Conservation (phyloP, 2,329 filamentous ascomycete genomes). For the Ophiocordyceps camponoti-floridani region DNA sequence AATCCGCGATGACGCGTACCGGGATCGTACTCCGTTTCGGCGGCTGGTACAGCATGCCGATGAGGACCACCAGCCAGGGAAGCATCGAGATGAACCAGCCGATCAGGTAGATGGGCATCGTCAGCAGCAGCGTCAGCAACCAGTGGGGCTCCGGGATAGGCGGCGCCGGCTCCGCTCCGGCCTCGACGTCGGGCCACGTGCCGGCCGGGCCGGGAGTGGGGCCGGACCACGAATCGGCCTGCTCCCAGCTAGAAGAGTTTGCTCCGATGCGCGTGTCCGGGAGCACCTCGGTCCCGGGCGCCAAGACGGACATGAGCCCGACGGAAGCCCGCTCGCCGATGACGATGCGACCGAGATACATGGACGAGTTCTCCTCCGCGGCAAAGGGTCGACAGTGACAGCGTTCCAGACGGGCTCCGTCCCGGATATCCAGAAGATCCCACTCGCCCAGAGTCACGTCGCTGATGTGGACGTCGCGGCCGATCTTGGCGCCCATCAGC, state of each 20-base stretch:
- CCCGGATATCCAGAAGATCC: conserved; percentile 33
- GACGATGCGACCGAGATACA: conserved; percentile 33
- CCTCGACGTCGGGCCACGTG: no score
- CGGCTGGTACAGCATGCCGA: conserved; percentile 23
- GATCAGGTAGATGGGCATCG: conserved; percentile 20
- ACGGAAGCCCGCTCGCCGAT: conserved; percentile 28
- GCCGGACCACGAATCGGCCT: conserved; percentile 13
- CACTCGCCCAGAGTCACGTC: conserved; percentile 31
- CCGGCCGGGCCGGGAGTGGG: no score
- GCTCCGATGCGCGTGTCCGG: conserved; percentile 32
- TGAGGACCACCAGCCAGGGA: conserved; percentile 24
- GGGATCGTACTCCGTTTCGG: conserved; percentile 15
- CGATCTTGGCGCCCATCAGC: conserved; percentile 33
- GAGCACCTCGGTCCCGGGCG: conserved; percentile 28
- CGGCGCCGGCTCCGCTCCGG: conserved; percentile 12
- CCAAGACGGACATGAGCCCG: conserved; percentile 28
- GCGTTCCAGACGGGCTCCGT: conserved; percentile 26
- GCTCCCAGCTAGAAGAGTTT: conserved; percentile 39
- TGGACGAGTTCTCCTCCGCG: conserved; percentile 34
- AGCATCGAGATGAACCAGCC: conserved; percentile 22
- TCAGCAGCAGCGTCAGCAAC: conserved; percentile 21
- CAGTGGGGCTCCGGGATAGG: conserved; percentile 24
- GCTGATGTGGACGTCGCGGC: conserved; percentile 26
- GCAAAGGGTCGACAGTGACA: conserved; percentile 34
- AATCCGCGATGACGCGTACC: conserved; percentile 24